phyloP scores from a whole-genome alignment of 805 yeast species.

The Nematodospora valgi region DNA sequence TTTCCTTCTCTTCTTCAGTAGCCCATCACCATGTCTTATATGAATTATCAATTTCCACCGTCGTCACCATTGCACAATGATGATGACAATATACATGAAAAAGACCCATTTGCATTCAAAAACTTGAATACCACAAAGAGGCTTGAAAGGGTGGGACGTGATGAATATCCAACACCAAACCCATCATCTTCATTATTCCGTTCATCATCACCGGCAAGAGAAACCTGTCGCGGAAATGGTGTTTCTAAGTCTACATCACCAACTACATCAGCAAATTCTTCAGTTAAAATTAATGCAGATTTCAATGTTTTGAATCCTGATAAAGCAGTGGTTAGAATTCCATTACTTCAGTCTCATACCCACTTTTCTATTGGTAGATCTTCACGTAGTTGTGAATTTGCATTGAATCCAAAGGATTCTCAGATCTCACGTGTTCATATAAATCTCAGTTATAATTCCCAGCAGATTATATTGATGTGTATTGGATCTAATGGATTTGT shows the following conservation, averaged over 20 bases:
- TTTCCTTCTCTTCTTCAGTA: background rate
- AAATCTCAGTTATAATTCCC: conserved; percentile 40
- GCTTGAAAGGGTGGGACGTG: conserved; percentile 6
- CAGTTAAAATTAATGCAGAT: conserved; percentile 24
- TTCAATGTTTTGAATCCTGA: conserved; percentile 36
- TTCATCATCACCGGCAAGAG: conserved; percentile 37
- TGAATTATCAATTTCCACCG: conserved; percentile 44
- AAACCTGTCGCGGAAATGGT: conserved; percentile 2
- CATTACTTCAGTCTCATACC: conserved; percentile 37
- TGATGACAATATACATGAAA: conserved; percentile 16
- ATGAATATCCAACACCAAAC: conserved; percentile 61
- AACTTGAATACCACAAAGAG: too few relatives aligned
- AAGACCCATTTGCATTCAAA: conserved; percentile 9
- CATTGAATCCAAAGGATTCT: conserved; percentile 46
- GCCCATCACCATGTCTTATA: conserved; percentile 9
- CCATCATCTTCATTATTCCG: conserved; percentile 52
- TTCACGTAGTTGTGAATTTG: conserved; percentile 52
- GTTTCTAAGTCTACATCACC: background rate
- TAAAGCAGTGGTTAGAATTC: conserved; percentile 29
- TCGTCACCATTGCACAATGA: conserved; percentile 45
- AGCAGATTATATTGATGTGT: conserved; percentile 57
- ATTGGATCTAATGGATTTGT: conserved; percentile 80
- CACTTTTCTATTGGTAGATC: conserved; percentile 63
- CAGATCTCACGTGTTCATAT: conserved; percentile 69
- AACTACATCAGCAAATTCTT: conserved; percentile 6